These are phyloP conservation scores for Venturia oleaginea DNA, from an alignment of 2,329 filamentous ascomycete genomes.

Conservation along the genomic window DNA sequence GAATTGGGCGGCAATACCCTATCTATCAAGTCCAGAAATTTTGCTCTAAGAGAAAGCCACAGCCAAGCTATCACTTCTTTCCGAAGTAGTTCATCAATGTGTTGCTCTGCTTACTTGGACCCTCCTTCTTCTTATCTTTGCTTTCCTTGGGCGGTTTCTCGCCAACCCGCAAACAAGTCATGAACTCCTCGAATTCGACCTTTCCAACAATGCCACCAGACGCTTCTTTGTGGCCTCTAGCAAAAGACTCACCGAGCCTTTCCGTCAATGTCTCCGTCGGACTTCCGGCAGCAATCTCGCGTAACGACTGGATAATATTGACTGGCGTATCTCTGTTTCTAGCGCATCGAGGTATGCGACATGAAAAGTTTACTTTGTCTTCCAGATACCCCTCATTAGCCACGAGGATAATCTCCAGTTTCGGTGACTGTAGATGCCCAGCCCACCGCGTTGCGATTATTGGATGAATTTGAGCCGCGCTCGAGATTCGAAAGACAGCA, in stretches of 20 bases:
- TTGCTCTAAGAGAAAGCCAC: too few species aligned
- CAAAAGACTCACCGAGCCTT: conserved; percentile 54
- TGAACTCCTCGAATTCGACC: conserved; percentile 56
- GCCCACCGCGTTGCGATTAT: conserved; percentile 61
- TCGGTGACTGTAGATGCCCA: conserved; percentile 47
- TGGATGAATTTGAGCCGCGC: conserved; percentile 54
- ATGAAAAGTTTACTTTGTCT: conserved; percentile 58
- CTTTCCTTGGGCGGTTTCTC: conserved; percentile 40
- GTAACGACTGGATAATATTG: conserved; percentile 53
- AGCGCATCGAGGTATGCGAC: conserved; percentile 50
- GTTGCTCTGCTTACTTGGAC: conserved; percentile 39
- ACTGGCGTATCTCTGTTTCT: conserved; percentile 45
- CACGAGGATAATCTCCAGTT: conserved; percentile 55
- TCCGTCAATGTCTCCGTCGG: conserved; percentile 30
- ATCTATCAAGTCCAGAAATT: too few species aligned
- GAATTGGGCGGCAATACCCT: too few species aligned
- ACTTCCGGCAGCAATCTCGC: conserved; percentile 38
- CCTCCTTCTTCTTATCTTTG: conserved; percentile 24
- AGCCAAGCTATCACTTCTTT: conserved; percentile 29
- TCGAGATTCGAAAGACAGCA: conserved; percentile 54
- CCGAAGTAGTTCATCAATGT: conserved; percentile 48
- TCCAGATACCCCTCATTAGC: conserved; percentile 58
- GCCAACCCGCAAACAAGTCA: conserved; percentile 49
- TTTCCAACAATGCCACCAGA: conserved; percentile 54
- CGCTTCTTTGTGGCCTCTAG: conserved; percentile 57